phyloP scores from a whole-genome alignment of 2,329 filamentous ascomycete species.

The Calonectria pseudoreteaudii region DNA sequence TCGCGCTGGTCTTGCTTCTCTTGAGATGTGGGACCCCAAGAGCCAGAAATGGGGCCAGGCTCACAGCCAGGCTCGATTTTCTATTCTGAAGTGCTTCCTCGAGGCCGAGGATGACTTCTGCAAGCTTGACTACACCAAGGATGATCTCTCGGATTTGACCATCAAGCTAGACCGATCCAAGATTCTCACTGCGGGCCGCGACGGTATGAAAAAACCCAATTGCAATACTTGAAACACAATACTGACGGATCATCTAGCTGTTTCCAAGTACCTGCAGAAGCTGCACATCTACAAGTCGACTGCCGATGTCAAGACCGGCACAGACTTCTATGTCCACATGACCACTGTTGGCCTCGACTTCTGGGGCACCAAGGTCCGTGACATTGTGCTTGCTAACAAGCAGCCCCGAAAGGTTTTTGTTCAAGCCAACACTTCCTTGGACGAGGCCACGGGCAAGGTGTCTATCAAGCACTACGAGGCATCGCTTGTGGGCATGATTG shows the following conservation, averaged over 20 bases:
- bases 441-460: conserved; percentile 76
- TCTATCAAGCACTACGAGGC: conserved; percentile 88
- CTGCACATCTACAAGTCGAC: conserved; percentile 93
- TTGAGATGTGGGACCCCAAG: conserved; percentile 97
- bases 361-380: conserved; percentile 84
- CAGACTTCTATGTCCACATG: conserved; percentile 84
- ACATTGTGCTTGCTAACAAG: conserved; percentile 80
- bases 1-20: conserved; percentile 85
- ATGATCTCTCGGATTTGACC: conserved; percentile 83
- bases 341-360: conserved; percentile 84
- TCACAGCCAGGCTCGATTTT: conserved; percentile 92
- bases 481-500: conserved; percentile 81
- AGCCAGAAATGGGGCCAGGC: conserved; percentile 91
- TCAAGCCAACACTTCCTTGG: conserved; percentile 87
- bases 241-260: conserved; percentile 62
- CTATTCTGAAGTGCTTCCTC: conserved; percentile 87
- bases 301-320: conserved; percentile 83
- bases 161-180: conserved; percentile 88
- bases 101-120: conserved; percentile 89
- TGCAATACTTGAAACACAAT: not conserved
- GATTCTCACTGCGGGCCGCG: conserved; percentile 85
- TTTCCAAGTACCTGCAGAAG: conserved; percentile 89
- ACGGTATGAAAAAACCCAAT: conserved; percentile 56
- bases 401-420: conserved; percentile 93
- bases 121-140: conserved; percentile 77